Evolutionary conservation across 202 grass and related monocot species (phyloP).

Genomic region (Zoysia matrella): DNA sequence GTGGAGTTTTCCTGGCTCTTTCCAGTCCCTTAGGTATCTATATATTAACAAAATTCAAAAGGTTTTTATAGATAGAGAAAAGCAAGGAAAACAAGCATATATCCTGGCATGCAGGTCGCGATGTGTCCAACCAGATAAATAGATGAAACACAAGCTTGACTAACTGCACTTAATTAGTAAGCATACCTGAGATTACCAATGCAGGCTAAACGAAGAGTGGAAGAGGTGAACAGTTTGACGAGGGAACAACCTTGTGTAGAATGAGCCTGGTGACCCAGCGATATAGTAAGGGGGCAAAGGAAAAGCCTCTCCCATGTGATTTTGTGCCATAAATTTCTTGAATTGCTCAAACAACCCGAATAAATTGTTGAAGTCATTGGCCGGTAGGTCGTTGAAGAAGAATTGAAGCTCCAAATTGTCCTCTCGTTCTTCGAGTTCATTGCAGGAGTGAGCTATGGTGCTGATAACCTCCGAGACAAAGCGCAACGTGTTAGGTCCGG

Average conservation of each 20-base stretch:
- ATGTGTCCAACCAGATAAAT: too few species aligned
- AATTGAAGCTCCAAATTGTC: not conserved
- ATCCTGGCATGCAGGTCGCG: too few species aligned
- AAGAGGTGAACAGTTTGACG: too few species aligned
- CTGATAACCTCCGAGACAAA: constrained; percentile 35
- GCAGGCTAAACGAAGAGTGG: too few species aligned
- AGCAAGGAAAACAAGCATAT: too few species aligned
- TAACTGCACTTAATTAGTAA: too few species aligned
- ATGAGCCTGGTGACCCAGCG: constrained; percentile 45
- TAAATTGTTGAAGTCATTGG: constrained; percentile 48
- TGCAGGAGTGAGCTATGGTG: not conserved
- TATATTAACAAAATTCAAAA: not conserved
- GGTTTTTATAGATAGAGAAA: too few species aligned
- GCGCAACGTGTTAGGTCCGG: constrained; percentile 38
- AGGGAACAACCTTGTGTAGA: constrained; percentile 48
- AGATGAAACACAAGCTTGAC: too few species aligned
- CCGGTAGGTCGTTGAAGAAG: constrained; percentile 25
- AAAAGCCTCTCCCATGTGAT: not conserved
- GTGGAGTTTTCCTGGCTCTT: not conserved
- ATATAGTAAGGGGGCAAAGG: constrained; percentile 19
- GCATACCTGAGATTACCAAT: constrained; percentile 31
- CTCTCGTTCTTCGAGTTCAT: not conserved
- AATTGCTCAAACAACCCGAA: constrained; percentile 25
- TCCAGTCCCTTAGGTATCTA: constrained; percentile 16
- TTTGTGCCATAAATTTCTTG: not conserved